Base-by-base conservation (phyloP, 306 rosid genomes). In the Quercus bicolor region DNA sequence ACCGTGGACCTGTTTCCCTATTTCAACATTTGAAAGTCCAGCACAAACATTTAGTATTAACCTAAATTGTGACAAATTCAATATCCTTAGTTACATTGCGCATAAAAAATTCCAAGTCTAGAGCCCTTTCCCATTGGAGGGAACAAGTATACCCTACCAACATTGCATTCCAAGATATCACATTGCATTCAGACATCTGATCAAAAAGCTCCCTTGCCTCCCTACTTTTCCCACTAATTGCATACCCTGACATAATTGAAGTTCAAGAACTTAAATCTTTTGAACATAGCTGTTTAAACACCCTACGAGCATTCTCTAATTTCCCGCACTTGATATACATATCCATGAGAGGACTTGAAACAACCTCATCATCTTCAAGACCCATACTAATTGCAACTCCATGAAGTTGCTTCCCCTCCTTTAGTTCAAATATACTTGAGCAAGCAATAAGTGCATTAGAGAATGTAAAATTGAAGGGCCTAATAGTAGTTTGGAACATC, bases 361-460 rank as follows among this genome's bases (percentile, higher is more conserved):
- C 89, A 45, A 92, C 73, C 53, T 86, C 79, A 65, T 90, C 86
- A 73, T 75, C 88, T 1, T 73, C 87, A 52, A 87, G 83, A 14
- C 90, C 89, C 70, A 82, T 62, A 64, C 89, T 92, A 73, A 77
- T 68, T 77, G 88, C 86, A 54, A 83, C 82, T 74, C 90, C 93
- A 56, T 92, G 97, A 70, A 88, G 85, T 77, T 86, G 90, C 84
- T 56, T 85, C 68, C 97, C 97, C 86, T 89, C 91, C 77, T 56
- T 40, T 3, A 90, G 87, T 3, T 87, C 90, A 54, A 14, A 12
- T 77, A 79, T 56, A 59, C 85, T 72, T 1, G 88, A 84, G 83
- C 97, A 90, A 43, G 95, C 95, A 68, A 87, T 77, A 68, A 92
- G 85, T 51, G 91, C 93, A 83, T 77, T 92, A 6, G 97, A 90